Evolutionary conservation across 768 basidiomycete genomes (phyloP), one percentile per base, ranked within the genome.

Genomic region (Lentinula aciculospora): DNA sequence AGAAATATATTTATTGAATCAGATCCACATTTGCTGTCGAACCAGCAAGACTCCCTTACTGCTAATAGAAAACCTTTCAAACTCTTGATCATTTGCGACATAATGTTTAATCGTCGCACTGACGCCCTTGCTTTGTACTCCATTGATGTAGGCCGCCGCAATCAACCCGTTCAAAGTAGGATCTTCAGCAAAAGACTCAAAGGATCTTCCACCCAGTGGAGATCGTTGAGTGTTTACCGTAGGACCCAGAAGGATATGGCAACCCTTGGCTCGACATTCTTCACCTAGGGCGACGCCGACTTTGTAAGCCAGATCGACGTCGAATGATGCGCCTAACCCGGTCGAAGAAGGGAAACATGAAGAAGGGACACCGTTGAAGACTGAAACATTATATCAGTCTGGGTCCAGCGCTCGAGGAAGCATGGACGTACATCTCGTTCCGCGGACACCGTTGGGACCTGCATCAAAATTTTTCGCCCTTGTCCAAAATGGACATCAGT

Each of bases 91-190:
- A 65, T 86, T 85, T 1, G 76, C 78, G 53, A 78, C 79, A 53
- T 76, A 86, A 61, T 86, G 85, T 70, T 88, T 86, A 65, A 92
- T 86, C 3, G 86, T 78, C 4, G 83, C 78, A 19, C 85, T 88
- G 45, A 94, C 83, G 1, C 90, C 89, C n/a, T 81, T 81, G 19
- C 69, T 80, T 69, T 94, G 92, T 2, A 91, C 77, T 6, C 89
- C 89, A 51, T 81, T 84, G n/a, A 90, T 77, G 63, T 84, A 87
- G 2, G 81, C 77, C 1, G 81, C 77, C 2, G 85, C 83, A 50
- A 84, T 76, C 8, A 71, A 79, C 6, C 80, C 83, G 50, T 77
- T 79, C 46, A 84, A 64, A 56, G 75, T 72, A 15, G 84, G 83
- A 65, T 86, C 84, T 67, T 85, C 84, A 3, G 82, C 79, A 65